phyloP scores from a whole-genome alignment of 179 eudicot genomes.

The Vitellaria paradoxa region DNA sequence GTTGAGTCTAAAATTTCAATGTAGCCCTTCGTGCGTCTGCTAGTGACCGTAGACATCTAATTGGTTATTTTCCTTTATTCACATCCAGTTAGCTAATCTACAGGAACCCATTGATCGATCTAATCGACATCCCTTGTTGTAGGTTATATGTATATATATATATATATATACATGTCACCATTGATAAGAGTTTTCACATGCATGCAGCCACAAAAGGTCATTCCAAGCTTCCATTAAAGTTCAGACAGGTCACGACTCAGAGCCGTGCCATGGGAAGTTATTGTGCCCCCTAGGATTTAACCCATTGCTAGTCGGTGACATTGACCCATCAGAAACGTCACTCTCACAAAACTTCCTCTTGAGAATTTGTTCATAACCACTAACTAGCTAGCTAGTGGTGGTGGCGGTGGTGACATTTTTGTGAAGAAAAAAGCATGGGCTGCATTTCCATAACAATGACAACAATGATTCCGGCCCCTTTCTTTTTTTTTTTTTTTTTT shows the following conservation, averaged over 20 bases:
- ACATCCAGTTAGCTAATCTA: no score
- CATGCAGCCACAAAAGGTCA: neutral
- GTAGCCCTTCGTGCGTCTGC: no score
- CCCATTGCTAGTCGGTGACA: neutral
- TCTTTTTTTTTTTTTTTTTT: no score
- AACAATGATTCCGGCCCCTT: neutral
- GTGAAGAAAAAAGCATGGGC: neutral
- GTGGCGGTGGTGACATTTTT: neutral
- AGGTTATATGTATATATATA: no score
- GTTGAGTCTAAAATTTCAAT: no score
- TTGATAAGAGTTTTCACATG: neutral
- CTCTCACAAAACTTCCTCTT: neutral
- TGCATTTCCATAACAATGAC: no score
- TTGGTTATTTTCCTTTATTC: no score
- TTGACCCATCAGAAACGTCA: neutral
- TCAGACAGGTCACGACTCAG: neutral
- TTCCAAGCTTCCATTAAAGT: neutral
- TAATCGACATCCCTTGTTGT: no score
- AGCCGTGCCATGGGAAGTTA: neutral
- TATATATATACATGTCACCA: neutral
- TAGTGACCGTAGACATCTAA: no score
- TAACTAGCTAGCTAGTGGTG: neutral
- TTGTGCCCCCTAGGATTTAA: neutral
- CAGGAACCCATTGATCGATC: no score
- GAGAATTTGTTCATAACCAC: neutral